Percentiles rank a stretch among this genome's conserved stretches.
phyloP scores from a whole-genome alignment of 495 filamentous ascomycete genomes.

The Penicillium desertorum region DNA sequence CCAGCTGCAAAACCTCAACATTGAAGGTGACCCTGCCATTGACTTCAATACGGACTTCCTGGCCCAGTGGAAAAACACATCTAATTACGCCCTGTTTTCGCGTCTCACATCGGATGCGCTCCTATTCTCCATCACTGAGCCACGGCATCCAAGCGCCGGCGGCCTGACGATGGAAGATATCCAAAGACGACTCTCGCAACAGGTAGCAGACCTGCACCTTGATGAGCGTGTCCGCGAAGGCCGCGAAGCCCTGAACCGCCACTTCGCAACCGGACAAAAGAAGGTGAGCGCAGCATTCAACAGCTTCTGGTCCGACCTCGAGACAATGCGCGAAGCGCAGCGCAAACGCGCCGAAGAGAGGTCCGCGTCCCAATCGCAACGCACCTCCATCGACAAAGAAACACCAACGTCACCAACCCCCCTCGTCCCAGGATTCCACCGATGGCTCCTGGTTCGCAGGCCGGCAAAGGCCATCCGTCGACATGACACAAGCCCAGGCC shows the following conservation, averaged over 20 bases:
- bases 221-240: slow-evolving; percentile 79
- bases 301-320: slow-evolving; percentile 85
- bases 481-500: slow-evolving; percentile 66
- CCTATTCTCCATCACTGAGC: slow-evolving; percentile 90
- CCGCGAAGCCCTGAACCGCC: slow-evolving; percentile 73
- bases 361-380: slow-evolving; percentile 35
- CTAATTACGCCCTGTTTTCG: slow-evolving; percentile 86
- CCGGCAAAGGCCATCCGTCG: slow-evolving; percentile 47
- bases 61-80: slow-evolving; percentile 76
- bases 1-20: slow-evolving; percentile 42
- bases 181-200: slow-evolving; percentile 83
- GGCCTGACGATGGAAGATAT: slow-evolving; percentile 93
- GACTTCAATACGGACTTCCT: slow-evolving; percentile 77
- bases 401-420: slow-evolving; percentile 24
- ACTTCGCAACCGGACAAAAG: slow-evolving; percentile 77
- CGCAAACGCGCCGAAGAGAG: slow-evolving; percentile 64
- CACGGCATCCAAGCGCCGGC: slow-evolving; percentile 90
- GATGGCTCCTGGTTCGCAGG: slow-evolving; percentile 30
- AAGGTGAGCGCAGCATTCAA: slow-evolving; percentile 82
- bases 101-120: slow-evolving; percentile 75
- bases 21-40: slow-evolving; percentile 78
- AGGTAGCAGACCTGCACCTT: slow-evolving; percentile 82
- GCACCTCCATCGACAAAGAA: slow-evolving; percentile 36
- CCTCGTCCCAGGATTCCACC: slow-evolving; percentile 17
- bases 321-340: slow-evolving; percentile 79